Evolutionary conservation across 345 rosid genomes (phyloP), one percentile per base, ranked within the genome.

Genomic region (Toxicodendron radicans): DNA sequence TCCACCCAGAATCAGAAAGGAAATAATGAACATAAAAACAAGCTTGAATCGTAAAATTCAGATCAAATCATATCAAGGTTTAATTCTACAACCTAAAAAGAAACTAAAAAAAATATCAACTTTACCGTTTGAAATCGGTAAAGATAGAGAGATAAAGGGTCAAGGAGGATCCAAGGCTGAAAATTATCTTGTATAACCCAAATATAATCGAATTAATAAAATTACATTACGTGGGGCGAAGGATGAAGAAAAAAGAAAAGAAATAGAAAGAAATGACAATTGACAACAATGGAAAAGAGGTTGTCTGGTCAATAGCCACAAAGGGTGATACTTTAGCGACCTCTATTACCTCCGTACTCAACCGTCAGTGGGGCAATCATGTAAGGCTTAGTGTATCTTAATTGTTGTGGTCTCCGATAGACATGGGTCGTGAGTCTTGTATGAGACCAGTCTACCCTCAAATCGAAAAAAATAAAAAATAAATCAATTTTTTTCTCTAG

Each of bases 261-360:
- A 64, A 7, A 17, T 24, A 27, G 68, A 54, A 3, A 21, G 51
- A 33, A 49, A 23, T 46, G 70, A 46, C 38, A 46, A 16, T 13
- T 46, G 70, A 46, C 38, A 46, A 16, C 21, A 33, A 24, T 23
- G 10, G 69, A 46, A 24, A 17, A 14, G 72, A 69, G 11, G 83
- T 57, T 79, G 80, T 17, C 27, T 74, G 81, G 82, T 80, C 85
- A 73, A 78, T 38, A 72, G 63, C 66, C 66, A 33, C 66, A 33
- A 71, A 66, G 58, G 78, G 65, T 58, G 81, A 84, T 69, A 68
- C 81, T 41, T 71, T 60, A 79, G 76, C 83, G 63, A 68, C 84
- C 83, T 9, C 68, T 30, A 17, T 71, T 49, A 6, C 67, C 63
- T 56, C 71, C 51, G 62, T 54, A 38, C 73, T 58, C 72, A 60